Percentiles rank a stretch among this genome's conserved stretches.
phyloP scores from a whole-genome alignment of 257 asterid genomes.

The Knoxia roxburghii region DNA sequence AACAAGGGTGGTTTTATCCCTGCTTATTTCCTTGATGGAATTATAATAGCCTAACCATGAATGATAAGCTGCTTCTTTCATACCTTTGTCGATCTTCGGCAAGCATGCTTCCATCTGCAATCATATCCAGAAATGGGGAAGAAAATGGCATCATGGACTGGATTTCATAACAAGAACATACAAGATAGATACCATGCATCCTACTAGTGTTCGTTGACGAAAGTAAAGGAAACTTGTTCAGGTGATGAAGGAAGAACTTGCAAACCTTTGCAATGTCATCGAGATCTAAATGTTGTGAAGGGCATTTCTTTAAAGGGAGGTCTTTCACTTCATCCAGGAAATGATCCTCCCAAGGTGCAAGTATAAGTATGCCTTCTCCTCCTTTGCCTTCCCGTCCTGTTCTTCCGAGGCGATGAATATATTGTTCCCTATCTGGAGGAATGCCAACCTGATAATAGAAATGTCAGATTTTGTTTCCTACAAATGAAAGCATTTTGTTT shows the following conservation, averaged over 20 bases:
- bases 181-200: no score
- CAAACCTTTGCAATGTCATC: slow-evolving; percentile 50
- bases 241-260: slow-evolving; percentile 5
- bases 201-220: not conserved
- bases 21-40: slow-evolving; percentile 55
- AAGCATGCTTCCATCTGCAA: slow-evolving; percentile 59
- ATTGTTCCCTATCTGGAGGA: slow-evolving; percentile 79
- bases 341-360: slow-evolving; percentile 90
- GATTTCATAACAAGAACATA: not conserved
- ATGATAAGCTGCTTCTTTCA: slow-evolving; percentile 84
- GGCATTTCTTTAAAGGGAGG: slow-evolving; percentile 58
- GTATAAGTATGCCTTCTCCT: slow-evolving; percentile 69
- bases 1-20: slow-evolving; percentile 80
- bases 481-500: not conserved
- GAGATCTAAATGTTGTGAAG: slow-evolving; percentile 40
- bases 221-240: not conserved
- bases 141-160: not conserved
- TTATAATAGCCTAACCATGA: slow-evolving; percentile 93
- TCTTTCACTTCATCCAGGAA: slow-evolving; percentile 76
- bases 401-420: slow-evolving; percentile 87
- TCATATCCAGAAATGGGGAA: not conserved
- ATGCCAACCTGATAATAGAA: slow-evolving; percentile 56
- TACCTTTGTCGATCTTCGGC: slow-evolving; percentile 52
- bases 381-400: slow-evolving; percentile 89
- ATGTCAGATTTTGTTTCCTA: slow-evolving; percentile 1